Evolutionary conservation across 495 filamentous ascomycete genomes (phyloP), one percentile per base, ranked within the genome.

Genomic region (Glarea lozoyensis): DNA sequence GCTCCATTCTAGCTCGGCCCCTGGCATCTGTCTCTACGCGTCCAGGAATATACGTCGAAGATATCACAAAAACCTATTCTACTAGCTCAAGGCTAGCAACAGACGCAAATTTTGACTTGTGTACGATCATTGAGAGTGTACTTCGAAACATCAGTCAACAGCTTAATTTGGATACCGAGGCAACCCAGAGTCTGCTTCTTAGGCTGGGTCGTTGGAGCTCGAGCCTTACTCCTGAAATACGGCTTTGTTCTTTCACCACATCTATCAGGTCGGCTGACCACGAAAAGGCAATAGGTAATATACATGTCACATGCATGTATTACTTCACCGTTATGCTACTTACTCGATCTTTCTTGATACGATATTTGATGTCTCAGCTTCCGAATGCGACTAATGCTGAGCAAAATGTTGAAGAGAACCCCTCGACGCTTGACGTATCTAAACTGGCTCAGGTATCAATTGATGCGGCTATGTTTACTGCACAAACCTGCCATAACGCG

Each of bases 1-100:
- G 65, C 40, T 67, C 65, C 3, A 67, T 50, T 11, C 22, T 50
- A 1, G 47, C 34, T 10, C 43, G 47, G 10, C 47, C 47, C 12
- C 15, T 27, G 12, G 41, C 41, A 12, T 39, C 41, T 4, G 41
- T 32, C 13, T 12, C 18, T 34, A 37, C 34, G 17, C 12, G 34
- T 15, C 12, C 17, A 10, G 18, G 10, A 13, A 13, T 11, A 37
- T 15, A 10, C 18, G 13, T 17, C 11, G 20, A 10, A 11, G 20
- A 13, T 10, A 19, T 11, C 3, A 3, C 18, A 10, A 2, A 5
- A 19, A 18, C 16, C 11, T n/a, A 17, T 17, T 17, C 16, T 35
- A 9, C 16, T 17, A n/a, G 17, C 16, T 16, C 12, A 4, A 17
- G 13, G 18, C 13, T 4, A 10, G 13, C 34, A n/a, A 17, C 20